Base-by-base conservation (phyloP, 2,329 filamentous ascomycete genomes). In the Cladophialophora exuberans region DNA sequence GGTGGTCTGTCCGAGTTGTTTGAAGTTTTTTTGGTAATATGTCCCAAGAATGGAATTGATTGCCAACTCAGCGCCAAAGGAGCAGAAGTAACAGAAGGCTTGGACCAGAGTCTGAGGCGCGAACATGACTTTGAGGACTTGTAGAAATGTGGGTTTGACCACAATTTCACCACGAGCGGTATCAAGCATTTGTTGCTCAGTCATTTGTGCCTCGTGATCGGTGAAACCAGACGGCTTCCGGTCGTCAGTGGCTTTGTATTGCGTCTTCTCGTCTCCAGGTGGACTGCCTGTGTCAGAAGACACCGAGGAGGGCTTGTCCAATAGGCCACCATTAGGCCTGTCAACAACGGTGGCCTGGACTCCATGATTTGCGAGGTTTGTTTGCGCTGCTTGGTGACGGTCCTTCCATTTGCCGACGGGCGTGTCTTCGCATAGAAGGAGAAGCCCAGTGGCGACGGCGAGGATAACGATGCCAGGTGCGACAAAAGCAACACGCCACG, bases 401-500 rank as follows among this genome's bases (percentile, higher is more conserved):
- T 93, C 86, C 5, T 82, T 81, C 91, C 91, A 96, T 61, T 83
- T 85, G 28, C 92, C 91, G 0, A 84, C 88, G 0, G 91, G 91
- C 0, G 89, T 92, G 67, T 97, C 91, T 1, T 88, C 84, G 66
- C 89, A 92, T 11, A 89, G 74, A 20, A 90, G 67, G 3, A 95
- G 71, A 74, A 96, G 86, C 13, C 77, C 74, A n/a, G 88, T 65
- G 10, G 85, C 88, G 5, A 85, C 83, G 20, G 72, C 66, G 10
- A 86, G 77, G 69, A 93, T 87, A 62, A 93, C 81, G 63, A 92
- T 82, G 57, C 94, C 88, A 0, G 91, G 91, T 4, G 95, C 87
- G 58, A 96, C 76, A 69, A 95, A 96, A 2, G 90, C 82, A 1
- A 96, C 83, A 22, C 91, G 83, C 91, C 92, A 96, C 2, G 91